Conservation (phyloP, 495 filamentous ascomycete species). For the Elasticomyces elasticus region DNA sequence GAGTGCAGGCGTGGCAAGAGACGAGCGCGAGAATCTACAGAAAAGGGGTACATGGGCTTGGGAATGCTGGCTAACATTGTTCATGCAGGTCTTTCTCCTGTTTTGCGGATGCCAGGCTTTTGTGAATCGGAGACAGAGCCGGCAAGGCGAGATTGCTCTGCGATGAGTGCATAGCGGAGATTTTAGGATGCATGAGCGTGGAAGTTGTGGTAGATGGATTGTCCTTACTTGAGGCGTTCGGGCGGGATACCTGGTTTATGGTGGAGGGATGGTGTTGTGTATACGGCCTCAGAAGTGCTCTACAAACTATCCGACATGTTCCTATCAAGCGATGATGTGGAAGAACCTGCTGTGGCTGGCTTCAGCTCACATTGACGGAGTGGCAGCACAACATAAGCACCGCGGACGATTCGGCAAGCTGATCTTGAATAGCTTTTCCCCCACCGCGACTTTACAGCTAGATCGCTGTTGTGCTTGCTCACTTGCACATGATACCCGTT, state of each 20-base stretch:
- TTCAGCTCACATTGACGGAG: too few relatives aligned
- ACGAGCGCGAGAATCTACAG: neutral
- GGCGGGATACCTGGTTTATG: neutral
- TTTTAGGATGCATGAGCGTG: constrained; percentile 1
- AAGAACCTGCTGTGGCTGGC: too few relatives aligned
- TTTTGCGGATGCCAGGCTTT: constrained; percentile 82
- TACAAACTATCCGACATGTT: too few relatives aligned
- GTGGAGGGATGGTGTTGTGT: neutral
- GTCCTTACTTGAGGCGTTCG: neutral
- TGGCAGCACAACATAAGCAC: too few relatives aligned
- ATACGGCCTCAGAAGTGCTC: neutral
- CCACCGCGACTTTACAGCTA: too few relatives aligned
- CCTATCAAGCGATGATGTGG: too few relatives aligned
- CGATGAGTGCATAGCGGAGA: neutral
- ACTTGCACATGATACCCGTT: too few relatives aligned
- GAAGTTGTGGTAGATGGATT: neutral
- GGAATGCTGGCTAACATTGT: neutral
- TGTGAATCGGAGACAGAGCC: constrained; percentile 64
- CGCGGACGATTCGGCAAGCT: too few relatives aligned
- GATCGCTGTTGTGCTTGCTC: too few relatives aligned
- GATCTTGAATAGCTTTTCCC: too few relatives aligned
- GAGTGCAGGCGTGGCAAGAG: constrained; percentile 38
- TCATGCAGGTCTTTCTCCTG: constrained; percentile 65
- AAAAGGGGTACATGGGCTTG: neutral
- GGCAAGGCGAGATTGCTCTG: constrained; percentile 72